Base-by-base conservation (phyloP, 768 basidiomycete genomes). In the Nidula microcarpa region DNA sequence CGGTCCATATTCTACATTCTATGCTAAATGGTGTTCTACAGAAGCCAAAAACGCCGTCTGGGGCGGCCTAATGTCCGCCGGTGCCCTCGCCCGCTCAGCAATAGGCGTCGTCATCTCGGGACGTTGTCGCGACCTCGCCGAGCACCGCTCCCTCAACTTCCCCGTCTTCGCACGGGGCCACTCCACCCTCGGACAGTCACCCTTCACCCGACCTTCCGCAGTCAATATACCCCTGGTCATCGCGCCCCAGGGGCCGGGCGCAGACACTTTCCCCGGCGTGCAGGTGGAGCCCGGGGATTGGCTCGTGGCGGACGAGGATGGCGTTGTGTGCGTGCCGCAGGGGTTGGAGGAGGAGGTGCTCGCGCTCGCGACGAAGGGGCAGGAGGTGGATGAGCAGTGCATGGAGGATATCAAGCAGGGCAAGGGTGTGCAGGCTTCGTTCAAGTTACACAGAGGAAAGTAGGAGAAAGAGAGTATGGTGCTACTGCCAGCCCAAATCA, bases 61-160 rank as follows among this genome's bases (percentile, higher is more conserved):
- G 94, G 93, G 94, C 18, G 93, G 94, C 16, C 81, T 92, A 47
- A 92, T 94, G 92, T 85, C 91, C 9, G 89, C 90, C 0, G 91
- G 91, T 17, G 93, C 93, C 1, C 80, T 84, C 62, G 79, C 82
- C 10, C 83, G 86, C 52, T 79, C 79, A 16, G 85, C 84, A 10
- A 72, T 74, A 18, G 94, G 91, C 9, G 91, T 88, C 45, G 74
- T 96, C 41, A 87, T 96, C 54, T 89, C 87, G 43, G 91, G 91
- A 8, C 82, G 91, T 13, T 91, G 89, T 69, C 80, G 94, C 61
- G 94, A 98, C 68, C 65, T 94, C 10, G 75, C 78, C 5, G 94
- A 96, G 68, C 89, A 91, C 60, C 79, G 84, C 39, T 71, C 71
- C 4, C 73, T 84, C 7, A 70, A 69, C 4, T 93, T 96, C 62